Conservation (phyloP, 345 rosid genomes). For the Heritiera littoralis region DNA sequence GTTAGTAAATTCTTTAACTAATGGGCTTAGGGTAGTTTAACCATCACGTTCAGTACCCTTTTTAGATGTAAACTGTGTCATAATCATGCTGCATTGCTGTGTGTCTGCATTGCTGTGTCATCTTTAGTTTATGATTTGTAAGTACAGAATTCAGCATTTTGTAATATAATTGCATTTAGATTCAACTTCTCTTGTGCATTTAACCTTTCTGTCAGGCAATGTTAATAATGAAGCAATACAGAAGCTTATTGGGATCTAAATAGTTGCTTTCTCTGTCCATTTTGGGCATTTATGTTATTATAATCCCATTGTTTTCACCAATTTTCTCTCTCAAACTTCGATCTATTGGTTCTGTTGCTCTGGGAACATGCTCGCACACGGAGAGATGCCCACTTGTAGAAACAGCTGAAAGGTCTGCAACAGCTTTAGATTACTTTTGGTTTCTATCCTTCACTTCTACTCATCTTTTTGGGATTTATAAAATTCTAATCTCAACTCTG, state of each 20-base stretch:
- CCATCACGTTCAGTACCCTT: conserved; percentile 22
- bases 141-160: conserved; percentile 28
- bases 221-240: conserved; percentile 12
- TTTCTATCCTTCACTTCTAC: not conserved
- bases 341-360: not conserved
- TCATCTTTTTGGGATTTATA: not conserved
- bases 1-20: conserved; percentile 42
- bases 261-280: not conserved
- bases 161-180: conserved; percentile 32
- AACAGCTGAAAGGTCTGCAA: not conserved
- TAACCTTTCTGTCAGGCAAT: not conserved
- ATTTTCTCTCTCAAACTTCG: not conserved
- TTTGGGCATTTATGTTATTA: not conserved
- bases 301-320: not conserved
- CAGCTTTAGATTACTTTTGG: not conserved
- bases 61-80: conserved; percentile 17
- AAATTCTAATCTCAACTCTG: not conserved
- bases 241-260: not conserved
- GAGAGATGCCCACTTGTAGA: too few relatives aligned
- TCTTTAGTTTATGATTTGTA: conserved; percentile 25
- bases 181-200: conserved; percentile 1
- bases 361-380: not conserved
- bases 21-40: conserved; percentile 30
- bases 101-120: conserved; percentile 12
- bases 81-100: conserved; percentile 16